phyloP scores from a whole-genome alignment of 306 rosid species.

The Alnus glutinosa region DNA sequence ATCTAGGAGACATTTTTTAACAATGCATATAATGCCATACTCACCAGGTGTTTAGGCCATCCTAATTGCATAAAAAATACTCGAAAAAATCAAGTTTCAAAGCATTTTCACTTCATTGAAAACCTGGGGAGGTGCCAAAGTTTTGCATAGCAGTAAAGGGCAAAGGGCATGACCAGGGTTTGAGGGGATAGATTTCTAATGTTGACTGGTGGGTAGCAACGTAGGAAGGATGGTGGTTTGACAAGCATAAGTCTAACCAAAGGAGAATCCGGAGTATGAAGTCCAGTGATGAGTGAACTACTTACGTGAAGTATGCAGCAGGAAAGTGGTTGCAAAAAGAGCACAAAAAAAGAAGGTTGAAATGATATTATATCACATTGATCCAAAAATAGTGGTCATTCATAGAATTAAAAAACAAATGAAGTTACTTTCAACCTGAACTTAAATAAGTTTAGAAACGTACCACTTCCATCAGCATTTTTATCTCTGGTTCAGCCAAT shows the following conservation, averaged over 20 bases:
- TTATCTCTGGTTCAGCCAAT: slow-evolving; percentile 94
- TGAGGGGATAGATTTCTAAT: neutral
- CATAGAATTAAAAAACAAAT: slow-evolving; percentile 17
- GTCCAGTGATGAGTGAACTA: slow-evolving; percentile 7
- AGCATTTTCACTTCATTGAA: neutral
- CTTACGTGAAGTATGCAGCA: slow-evolving; percentile 5
- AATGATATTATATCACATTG: no score
- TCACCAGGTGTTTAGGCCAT: neutral
- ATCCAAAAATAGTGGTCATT: neutral
- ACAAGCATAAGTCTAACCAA: neutral
- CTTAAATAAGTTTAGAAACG: slow-evolving; percentile 20
- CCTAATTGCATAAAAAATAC: neutral
- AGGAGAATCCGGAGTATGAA: neutral
- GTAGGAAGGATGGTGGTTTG: neutral
- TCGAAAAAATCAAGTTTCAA: neutral
- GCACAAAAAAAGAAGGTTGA: no score
- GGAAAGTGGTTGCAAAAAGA: no score
- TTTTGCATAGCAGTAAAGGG: neutral
- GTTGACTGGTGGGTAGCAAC: neutral
- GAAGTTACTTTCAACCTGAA: slow-evolving; percentile 14
- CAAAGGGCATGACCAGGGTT: neutral
- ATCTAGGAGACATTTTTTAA: neutral
- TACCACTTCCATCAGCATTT: slow-evolving; percentile 99
- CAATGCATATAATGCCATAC: neutral
- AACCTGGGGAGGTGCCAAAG: neutral